Evolutionary conservation across 768 basidiomycete species (phyloP).

Genomic region (Rhodotorula kratochvilovae): DNA sequence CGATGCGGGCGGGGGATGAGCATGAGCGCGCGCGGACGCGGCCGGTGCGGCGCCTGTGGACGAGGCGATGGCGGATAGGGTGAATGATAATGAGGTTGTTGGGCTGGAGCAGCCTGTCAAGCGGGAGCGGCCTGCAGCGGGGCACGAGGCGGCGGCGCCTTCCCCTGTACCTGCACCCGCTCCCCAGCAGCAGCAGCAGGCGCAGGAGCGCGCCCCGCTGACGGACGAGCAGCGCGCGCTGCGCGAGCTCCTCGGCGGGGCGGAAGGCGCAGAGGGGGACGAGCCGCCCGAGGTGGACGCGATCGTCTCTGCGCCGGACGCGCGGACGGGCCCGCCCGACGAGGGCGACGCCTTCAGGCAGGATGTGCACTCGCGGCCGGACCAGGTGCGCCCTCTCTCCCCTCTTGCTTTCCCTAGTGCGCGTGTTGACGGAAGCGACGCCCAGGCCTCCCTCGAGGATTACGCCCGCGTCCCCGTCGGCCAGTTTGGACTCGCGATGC

Average conservation of each 20-base stretch:
- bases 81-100: conserved; percentile 70
- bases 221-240: conserved; percentile 67
- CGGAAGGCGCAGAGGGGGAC: conserved; percentile 48
- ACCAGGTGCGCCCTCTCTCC: conserved; percentile 37
- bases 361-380: conserved; percentile 67
- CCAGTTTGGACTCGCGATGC: conserved; percentile 85
- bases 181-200: not conserved
- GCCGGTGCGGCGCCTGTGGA: conserved; percentile 48
- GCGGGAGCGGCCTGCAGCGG: not conserved
- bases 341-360: conserved; percentile 66
- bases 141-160: conserved; percentile 42
- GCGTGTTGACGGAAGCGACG: not conserved
- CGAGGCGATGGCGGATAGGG: conserved; percentile 64
- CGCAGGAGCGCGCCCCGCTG: conserved; percentile 54
- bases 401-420: not conserved
- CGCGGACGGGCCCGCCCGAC: conserved; percentile 43
- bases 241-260: conserved; percentile 65
- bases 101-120: conserved; percentile 57
- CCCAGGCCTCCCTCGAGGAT: conserved; percentile 65
- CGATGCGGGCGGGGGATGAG: conserved; percentile 48
- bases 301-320: conserved; percentile 54
- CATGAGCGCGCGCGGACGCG: conserved; percentile 56
- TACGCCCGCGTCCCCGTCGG: conserved; percentile 87
- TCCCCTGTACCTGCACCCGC: not conserved
- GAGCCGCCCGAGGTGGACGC: conserved; percentile 54